Conservation (phyloP, 176 grass and related monocot genomes). For the Oryza glumipatula region DNA sequence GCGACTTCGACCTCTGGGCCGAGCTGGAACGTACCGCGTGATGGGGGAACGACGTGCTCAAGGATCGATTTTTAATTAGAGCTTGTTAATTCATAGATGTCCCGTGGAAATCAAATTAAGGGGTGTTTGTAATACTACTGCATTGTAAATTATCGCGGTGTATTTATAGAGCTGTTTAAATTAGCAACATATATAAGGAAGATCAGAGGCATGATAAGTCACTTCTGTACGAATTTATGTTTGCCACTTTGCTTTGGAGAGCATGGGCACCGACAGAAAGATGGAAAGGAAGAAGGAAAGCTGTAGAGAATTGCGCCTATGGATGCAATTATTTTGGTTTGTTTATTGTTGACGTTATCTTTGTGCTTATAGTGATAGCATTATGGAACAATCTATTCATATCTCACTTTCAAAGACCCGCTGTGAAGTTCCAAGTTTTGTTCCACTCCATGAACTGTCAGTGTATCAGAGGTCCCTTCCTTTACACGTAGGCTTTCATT, state of each 20-base stretch:
- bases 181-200: constrained; percentile 6
- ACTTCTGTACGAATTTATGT: constrained; percentile 1
- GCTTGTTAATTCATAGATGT: constrained; percentile 15
- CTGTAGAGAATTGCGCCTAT: background rate
- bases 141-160: constrained; percentile 56
- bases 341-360: constrained; percentile 3
- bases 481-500: background rate
- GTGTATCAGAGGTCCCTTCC: constrained; percentile 13
- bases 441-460: constrained; percentile 20
- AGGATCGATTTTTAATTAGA: constrained; percentile 2
- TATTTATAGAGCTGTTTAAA: constrained; percentile 38
- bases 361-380: background rate
- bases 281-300: background rate
- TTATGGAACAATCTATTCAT: background rate
- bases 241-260: constrained; percentile 23
- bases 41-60: background rate
- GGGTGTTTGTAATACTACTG: constrained; percentile 24
- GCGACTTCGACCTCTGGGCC: constrained; percentile 50
- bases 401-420: constrained; percentile 28
- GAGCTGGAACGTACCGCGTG: constrained; percentile 33
- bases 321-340: background rate
- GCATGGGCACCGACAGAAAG: constrained; percentile 38
- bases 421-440: constrained; percentile 28
- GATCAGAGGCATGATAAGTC: background rate
- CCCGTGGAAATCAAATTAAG: constrained; percentile 9